Evolutionary conservation across 2,329 filamentous ascomycete genomes (phyloP).

Genomic region (Nemania sp.): DNA sequence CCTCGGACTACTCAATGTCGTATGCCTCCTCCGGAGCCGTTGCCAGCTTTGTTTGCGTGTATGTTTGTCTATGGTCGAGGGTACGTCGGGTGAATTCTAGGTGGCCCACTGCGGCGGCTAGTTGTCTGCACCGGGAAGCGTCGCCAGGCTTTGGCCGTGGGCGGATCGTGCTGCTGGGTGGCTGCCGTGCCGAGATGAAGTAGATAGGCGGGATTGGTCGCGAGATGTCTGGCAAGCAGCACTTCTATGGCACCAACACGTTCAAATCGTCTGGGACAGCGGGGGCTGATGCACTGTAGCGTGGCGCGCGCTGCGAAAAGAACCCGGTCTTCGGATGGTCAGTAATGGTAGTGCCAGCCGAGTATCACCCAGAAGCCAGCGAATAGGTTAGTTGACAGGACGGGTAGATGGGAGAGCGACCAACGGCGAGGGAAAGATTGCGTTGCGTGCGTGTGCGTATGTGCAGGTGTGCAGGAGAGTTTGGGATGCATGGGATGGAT

Average conservation of each 20-base stretch:
- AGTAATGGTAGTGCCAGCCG: slow-evolving; percentile 25
- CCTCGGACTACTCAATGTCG: slow-evolving; percentile 8
- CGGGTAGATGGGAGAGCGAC: no score
- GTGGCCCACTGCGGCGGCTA: no score
- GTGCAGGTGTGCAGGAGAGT: not conserved
- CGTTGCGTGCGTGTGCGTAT: not conserved
- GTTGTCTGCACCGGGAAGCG: slow-evolving; percentile 5
- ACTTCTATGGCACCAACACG: slow-evolving; percentile 35
- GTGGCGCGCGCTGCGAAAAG: slow-evolving; percentile 21
- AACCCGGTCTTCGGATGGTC: slow-evolving; percentile 11
- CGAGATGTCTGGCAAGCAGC: slow-evolving; percentile 17
- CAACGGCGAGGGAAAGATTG: no score
- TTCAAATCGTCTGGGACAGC: slow-evolving; percentile 25
- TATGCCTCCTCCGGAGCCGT: slow-evolving; percentile 12
- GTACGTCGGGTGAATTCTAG: no score
- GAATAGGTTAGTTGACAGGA: no score
- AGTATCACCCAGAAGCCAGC: slow-evolving; percentile 15
- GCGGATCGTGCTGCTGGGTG: slow-evolving; percentile 23
- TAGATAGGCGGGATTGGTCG: slow-evolving; percentile 32
- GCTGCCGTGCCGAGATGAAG: slow-evolving; percentile 25
- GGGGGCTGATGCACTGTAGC: slow-evolving; percentile 23
- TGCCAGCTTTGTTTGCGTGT: no score
- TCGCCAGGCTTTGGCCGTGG: slow-evolving; percentile 10
- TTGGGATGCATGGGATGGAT: slow-evolving; percentile 2
- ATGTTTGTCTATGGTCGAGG: no score